Evolutionary conservation across 805 yeast genomes (phyloP).

Genomic region (Saturnispora besseyi): DNA sequence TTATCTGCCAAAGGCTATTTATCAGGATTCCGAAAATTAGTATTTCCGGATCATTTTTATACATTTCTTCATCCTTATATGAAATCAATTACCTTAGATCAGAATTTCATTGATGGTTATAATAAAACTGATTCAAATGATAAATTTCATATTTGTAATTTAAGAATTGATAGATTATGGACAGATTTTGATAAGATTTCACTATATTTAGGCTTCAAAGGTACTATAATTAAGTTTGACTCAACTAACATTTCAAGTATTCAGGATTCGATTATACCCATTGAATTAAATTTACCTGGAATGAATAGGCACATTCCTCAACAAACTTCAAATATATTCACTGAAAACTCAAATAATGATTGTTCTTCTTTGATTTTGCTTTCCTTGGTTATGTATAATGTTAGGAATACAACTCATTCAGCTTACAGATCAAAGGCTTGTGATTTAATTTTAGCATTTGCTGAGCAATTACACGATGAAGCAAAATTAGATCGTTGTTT

Average conservation of each 20-base stretch:
- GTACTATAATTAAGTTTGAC: slow-evolving; percentile 13
- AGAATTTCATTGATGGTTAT: neutral
- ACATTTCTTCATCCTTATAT: slow-evolving; percentile 64
- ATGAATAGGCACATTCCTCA: slow-evolving; percentile 39
- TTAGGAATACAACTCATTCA: slow-evolving; percentile 53
- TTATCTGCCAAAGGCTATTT: slow-evolving; percentile 47
- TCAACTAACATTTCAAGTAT: slow-evolving; percentile 8
- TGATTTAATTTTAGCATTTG: slow-evolving; percentile 64
- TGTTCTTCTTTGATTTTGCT: slow-evolving; percentile 51
- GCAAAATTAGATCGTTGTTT: slow-evolving; percentile 76
- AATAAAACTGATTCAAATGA: neutral
- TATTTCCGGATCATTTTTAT: slow-evolving; percentile 66
- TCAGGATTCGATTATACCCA: slow-evolving; percentile 26
- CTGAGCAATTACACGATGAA: slow-evolving; percentile 73
- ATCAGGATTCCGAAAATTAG: slow-evolving; percentile 34
- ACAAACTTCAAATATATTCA: slow-evolving; percentile 26
- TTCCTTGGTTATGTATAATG: slow-evolving; percentile 47
- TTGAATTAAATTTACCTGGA: slow-evolving; percentile 44
- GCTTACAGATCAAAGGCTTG: slow-evolving; percentile 58
- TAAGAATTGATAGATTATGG: slow-evolving; percentile 53
- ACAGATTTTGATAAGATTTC: slow-evolving; percentile 46
- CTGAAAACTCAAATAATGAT: slow-evolving; percentile 22
- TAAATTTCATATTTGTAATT: slow-evolving; percentile 37
- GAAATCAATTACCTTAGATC: slow-evolving; percentile 17
- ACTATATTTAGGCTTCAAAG: slow-evolving; percentile 31